Conservation (phyloP, 1,139 yeast genomes). For the Suhomyces atakaporum region DNA sequence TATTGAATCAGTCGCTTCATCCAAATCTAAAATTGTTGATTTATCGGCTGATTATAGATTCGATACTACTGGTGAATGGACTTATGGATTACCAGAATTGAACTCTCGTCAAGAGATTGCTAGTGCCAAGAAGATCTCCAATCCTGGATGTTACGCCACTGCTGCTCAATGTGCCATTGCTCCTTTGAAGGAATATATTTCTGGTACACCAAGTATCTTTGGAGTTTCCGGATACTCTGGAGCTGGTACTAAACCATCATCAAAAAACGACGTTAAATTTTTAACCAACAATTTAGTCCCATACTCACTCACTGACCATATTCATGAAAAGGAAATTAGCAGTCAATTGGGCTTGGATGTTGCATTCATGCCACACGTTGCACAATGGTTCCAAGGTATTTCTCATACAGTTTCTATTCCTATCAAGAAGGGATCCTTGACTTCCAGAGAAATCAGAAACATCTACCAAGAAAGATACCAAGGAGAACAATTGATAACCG, state of each 20-base stretch:
- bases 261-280: constrained; percentile 80
- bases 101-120: constrained; percentile 66
- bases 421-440: constrained; percentile 64
- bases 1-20: constrained; percentile 63
- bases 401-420: constrained; percentile 91
- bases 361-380: constrained; percentile 95
- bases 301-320: constrained; percentile 92
- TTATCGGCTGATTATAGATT: constrained; percentile 95
- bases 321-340: constrained; percentile 92
- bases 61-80: constrained; percentile 85
- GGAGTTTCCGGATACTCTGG: constrained; percentile 99
- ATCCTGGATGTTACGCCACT: constrained; percentile 99
- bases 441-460: constrained; percentile 80
- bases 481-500: constrained; percentile 81
- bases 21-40: constrained; percentile 79
- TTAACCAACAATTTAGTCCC: constrained; percentile 87
- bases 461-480: constrained; percentile 86
- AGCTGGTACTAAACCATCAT: constrained; percentile 98
- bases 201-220: constrained; percentile 79
- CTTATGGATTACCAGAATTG: constrained; percentile 88
- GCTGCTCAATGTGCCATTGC: constrained; percentile 94
- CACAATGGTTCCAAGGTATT: constrained; percentile 99
- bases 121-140: constrained; percentile 80
- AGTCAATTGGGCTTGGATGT: constrained; percentile 73
- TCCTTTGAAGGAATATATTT: constrained; percentile 66